A percentile compares a stretch with the other conserved stretches of the same genome.
These are phyloP conservation scores for Porcisia hertigi DNA, from an alignment of 208 protist species.

Conservation along the genomic window DNA sequence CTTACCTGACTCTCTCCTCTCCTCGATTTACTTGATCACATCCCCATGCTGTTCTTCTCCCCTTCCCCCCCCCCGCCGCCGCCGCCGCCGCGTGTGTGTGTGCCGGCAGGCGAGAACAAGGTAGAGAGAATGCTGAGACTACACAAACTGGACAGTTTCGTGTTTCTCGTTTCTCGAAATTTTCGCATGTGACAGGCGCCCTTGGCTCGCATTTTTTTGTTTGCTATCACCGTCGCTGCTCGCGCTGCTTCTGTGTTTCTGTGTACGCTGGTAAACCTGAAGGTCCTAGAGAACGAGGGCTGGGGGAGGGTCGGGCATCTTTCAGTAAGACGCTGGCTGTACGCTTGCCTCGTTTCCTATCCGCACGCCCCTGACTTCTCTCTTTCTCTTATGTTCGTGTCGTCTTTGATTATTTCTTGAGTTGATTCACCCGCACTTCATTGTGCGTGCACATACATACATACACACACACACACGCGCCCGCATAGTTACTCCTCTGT, in stretches of 20 bases:
- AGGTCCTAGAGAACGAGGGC: not conserved
- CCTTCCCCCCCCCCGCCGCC: not conserved
- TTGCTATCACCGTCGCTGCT: not conserved
- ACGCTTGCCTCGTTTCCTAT: not conserved
- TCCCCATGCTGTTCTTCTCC: not conserved
- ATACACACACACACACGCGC: not conserved
- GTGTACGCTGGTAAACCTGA: not conserved
- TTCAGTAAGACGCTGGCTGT: not conserved
- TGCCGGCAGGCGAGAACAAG: not conserved
- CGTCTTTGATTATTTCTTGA: not conserved
- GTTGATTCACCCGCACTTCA: not conserved
- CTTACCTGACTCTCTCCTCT: not conserved
- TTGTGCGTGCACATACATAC: not conserved
- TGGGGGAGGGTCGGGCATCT: not conserved
- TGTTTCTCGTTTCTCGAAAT: not conserved
- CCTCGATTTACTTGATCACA: not conserved
- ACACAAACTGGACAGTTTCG: not conserved
- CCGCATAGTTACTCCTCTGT: not conserved
- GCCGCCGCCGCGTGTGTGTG: too few species aligned
- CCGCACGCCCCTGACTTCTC: not conserved
- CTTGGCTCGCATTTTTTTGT: too few species aligned
- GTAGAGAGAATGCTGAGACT: not conserved
- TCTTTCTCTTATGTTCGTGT: not conserved
- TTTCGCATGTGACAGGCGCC: too few species aligned
- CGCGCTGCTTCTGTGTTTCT: not conserved